Evolutionary conservation across 2,329 filamentous ascomycete species (phyloP), one percentile per base, ranked within the genome.

Genomic region (Fusarium sp.): DNA sequence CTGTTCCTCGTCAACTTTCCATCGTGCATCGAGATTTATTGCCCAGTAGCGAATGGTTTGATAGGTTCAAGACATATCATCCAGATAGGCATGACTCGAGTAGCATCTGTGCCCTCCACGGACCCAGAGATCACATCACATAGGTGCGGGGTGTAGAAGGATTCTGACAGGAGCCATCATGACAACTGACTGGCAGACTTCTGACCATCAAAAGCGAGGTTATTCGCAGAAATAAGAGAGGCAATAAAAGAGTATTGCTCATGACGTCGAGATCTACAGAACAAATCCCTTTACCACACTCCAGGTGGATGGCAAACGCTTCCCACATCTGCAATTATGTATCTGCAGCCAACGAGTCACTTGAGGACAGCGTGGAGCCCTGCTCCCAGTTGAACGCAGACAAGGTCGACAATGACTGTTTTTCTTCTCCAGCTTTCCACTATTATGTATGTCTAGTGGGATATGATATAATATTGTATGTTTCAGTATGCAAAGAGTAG

Each of bases 211-310:
- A 43, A 64, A 42, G 45, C 49, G 49, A 55, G 14, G 54, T 25
- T 42, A 50, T 54, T 51, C 40, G 18, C 20, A 51, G 40, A 54
- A 32, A 51, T 5, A 8, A 27, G 14, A 23, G 34, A 51, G 32
- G 40, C 25, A 4, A 21, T 20, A 49, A 25, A 53, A 49, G 14
- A 16, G n/a, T 49, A 50, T 71, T 41, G 53, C 43, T 18, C 51
- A 59, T 70, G 67, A 70, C 67, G 58, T 70, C 50, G 63, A 34
- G 62, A 71, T 70, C 54, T 71, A 71, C 63, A 58, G 30, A n/a
- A 46, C 41, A 20, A 63, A 67, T 21, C 62, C 50, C 48, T 45
- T 12, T 51, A 48, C 23, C 41, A 45, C 40, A 14, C 46, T 28
- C 40, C 27, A 64, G 60, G 49, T 20, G 37, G 21, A 58, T 49